phyloP scores from a whole-genome alignment of 1,284 basidiomycete genomes.

The Pseudozyma thailandica region DNA sequence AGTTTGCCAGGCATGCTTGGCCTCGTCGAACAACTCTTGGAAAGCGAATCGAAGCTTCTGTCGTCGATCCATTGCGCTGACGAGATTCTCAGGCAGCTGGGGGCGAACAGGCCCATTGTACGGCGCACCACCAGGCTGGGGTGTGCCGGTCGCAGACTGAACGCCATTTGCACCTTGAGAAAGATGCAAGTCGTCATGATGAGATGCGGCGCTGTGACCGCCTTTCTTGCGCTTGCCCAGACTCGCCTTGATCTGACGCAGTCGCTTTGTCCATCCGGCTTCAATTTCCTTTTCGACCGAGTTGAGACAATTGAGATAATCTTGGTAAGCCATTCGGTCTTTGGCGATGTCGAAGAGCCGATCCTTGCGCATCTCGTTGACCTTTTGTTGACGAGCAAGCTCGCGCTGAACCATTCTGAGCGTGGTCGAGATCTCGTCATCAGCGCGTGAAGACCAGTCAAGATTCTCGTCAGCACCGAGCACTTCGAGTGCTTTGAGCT shows the following conservation, averaged over 20 bases:
- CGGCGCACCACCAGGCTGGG: conserved; percentile 25
- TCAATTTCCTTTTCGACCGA: conserved; percentile 67
- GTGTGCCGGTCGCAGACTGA: conserved; percentile 30
- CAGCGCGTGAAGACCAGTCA: conserved; percentile 68
- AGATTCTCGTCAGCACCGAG: conserved; percentile 70
- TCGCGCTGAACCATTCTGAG: conserved; percentile 88
- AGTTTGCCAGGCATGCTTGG: conserved; percentile 53
- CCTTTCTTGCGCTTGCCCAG: conserved; percentile 63
- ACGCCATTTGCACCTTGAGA: conserved; percentile 34
- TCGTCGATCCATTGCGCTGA: conserved; percentile 57
- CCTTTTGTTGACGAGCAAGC: conserved; percentile 78
- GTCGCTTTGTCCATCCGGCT: conserved; percentile 61
- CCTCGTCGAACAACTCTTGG: conserved; percentile 59
- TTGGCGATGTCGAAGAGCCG: conserved; percentile 82
- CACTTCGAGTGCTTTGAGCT: conserved; percentile 72
- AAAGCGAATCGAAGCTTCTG: conserved; percentile 56
- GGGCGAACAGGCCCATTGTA: conserved; percentile 58
- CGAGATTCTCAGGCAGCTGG: conserved; percentile 57
- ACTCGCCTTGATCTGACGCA: conserved; percentile 63
- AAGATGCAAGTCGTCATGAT: conserved; percentile 35
- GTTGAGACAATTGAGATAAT: conserved; percentile 58
- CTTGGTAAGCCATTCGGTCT: conserved; percentile 84
- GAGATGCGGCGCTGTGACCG: conserved; percentile 18
- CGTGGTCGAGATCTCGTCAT: conserved; percentile 91
- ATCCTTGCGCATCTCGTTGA: conserved; percentile 83